Base-by-base conservation (phyloP, 768 basidiomycete species). In the Auricularia sp. region DNA sequence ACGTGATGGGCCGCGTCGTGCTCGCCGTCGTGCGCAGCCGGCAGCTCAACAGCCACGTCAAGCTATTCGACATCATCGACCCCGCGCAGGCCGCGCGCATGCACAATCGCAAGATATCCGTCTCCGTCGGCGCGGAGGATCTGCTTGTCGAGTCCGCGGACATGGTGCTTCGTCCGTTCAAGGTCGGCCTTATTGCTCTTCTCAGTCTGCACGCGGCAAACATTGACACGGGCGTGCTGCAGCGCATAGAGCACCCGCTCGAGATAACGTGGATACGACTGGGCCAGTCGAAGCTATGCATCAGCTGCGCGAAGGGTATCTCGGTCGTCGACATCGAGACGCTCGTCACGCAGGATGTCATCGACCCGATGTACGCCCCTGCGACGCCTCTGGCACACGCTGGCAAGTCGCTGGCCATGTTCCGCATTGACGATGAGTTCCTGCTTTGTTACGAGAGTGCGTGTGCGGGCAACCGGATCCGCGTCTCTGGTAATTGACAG, bases 381-480 rank as follows among this genome's bases (percentile, higher is more conserved):
- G 14, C 56, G 2, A 59, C 16, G 11, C 56, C 56, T 59, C 56
- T 59, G 4, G 56, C 56, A 10, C 56, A 35, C 56, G 34, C 34
- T 10, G 56, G 34, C 23, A 8, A 18, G 23, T 8, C 56, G 11
- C 56, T 59, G 4, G 56, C 29, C 6, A 59, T 59, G 56, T 59
- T 59, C 33, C 56, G 56, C 14, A 59, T 59, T n/a, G 56, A 59
- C 56, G 47, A 51, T 21, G 56, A 59, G 56, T 59, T 59, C 56
- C 56, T 59, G 10, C 29, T 59, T 7, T 59, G 56, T 18, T 59
- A 59, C 23, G 56, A 59, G 7, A n/a, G 56, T 59, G 29, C 12
- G 56, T 18, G 16, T 18, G 21, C 23, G 7, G 29, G 29, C 29
- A 29, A 29, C 29, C 29, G 29, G 29, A 29, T 29, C 29, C 29